Evolutionary conservation across 805 yeast species (phyloP), one percentile per base, ranked within the genome.

Genomic region (Myxozyma nipponensis): DNA sequence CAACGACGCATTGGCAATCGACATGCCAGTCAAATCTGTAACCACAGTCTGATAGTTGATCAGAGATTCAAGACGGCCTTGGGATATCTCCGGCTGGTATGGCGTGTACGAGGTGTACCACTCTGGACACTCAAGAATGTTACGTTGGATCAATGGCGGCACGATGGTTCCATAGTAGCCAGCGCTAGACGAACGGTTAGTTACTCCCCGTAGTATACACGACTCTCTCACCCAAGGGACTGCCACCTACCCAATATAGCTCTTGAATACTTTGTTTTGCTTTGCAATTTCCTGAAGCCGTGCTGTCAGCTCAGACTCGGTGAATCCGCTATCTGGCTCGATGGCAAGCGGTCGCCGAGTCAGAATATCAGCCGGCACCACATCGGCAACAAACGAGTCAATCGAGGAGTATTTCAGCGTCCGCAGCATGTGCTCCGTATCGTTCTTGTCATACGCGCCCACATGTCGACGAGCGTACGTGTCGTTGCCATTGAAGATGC

Each of bases 81-180:
- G 98, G 0, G 96, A 85, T 51, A 93, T 90, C 68, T 93, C 98
- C 0, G 98, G 96, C 72, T 93, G 98, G 69, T 93, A 93, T 32
- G 98, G 98, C 22, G 98, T 93, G 68, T 93, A 93, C 1, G 97
- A 88, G 19, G 98, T 93, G 74, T 93, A 93, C 98, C 98, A 93
- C 66, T 89, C 96, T 4, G 98, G 98, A 54, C 84, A 81, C 69
- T 93, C 98, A 50, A 93, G 72, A 51, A 93, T 69, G 63, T 93
- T 93, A 66, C 98, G 81, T 72, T 87, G 95, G 60, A 93, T 86
- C 32, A 91, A 96, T 1, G 95, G 84, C 0, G 98, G 98, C 41
- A 87, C 73, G 46, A 78, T 74, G 0, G 98, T 91, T 52, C 95
- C 95, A 61, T 87, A 85, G 69, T 91, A 93, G 37, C 98, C 98